These are phyloP conservation scores for Myxozyma melibiosi DNA, from an alignment of 805 yeast genomes.

Conservation along the genomic window DNA sequence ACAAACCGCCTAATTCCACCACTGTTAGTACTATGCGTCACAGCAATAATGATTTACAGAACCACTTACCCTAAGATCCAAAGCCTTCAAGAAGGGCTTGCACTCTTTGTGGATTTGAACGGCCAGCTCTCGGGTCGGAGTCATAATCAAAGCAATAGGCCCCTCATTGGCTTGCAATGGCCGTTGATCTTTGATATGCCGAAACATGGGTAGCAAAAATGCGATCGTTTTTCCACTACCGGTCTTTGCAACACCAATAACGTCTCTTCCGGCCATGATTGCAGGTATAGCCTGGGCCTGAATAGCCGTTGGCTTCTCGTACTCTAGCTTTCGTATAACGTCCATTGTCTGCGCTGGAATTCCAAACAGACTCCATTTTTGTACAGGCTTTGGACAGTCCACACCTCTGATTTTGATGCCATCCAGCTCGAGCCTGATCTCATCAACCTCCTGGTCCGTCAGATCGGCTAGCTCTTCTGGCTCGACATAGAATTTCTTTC, in stretches of 20 bases:
- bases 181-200: constrained; percentile 79
- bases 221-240: constrained; percentile 96
- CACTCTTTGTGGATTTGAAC: constrained; percentile 76
- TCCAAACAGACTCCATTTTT: constrained; percentile 81
- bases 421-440: constrained; percentile 56
- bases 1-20: constrained; percentile 54
- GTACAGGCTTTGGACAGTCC: constrained; percentile 63
- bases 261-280: constrained; percentile 84
- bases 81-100: constrained; percentile 54
- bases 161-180: constrained; percentile 56
- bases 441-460: constrained; percentile 58
- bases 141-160: constrained; percentile 75
- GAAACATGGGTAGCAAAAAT: constrained; percentile 76
- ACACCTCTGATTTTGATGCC: constrained; percentile 69
- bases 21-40: not conserved
- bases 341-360: constrained; percentile 61
- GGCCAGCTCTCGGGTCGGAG: constrained; percentile 94
- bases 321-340: constrained; percentile 55
- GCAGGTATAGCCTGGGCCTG: constrained; percentile 91
- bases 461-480: constrained; percentile 55
- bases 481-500: constrained; percentile 64
- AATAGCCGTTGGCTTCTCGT: constrained; percentile 74
- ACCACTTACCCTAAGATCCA: constrained; percentile 45
- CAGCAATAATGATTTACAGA: not conserved
- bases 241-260: constrained; percentile 92